Base-by-base conservation (phyloP, 306 rosid species). In the Inga leiocalycina region DNA sequence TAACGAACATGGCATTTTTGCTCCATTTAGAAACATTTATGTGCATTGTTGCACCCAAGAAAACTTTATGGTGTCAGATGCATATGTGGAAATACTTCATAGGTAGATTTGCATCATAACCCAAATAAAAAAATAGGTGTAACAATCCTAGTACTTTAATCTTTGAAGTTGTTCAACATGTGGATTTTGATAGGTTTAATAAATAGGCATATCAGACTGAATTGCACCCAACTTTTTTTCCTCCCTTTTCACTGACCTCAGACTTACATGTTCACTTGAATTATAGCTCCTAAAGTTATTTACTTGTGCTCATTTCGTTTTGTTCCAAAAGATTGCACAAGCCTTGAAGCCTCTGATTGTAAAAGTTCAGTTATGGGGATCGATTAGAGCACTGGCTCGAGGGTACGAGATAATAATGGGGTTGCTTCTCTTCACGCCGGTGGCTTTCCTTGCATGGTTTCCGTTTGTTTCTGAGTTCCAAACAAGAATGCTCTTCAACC, bases 361-460 rank as follows among this genome's bases (percentile, higher is more conserved):
- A 39, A 76, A 12, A 62, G 72, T 82, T 11, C 93, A 92, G 15
- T 61, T 93, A 3, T 93, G 99, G 99, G 93, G 86, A 5, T 96
- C 98, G 0, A 75, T 96, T 44, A 80, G 87, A 8, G 94, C 97
- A 1, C 91, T 93, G 68, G 99, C 97, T 43, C 91, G 99, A 5
- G 97, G 92, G 48, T 96, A 93, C 27, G 98, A 96, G 82, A 65
- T 93, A 22, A 69, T 93, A 70, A 93, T 96, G 92, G 99, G 98
- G 3, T 59, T 93, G 91, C 92, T 96, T 81, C 91, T 96, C 73
- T 93, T 92, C 88, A 90, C 93, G 4, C 99, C 99, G 20, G 93
- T 96, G 39, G 99, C 99, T 41, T 91, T 92, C 92, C 88, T 96
- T 90, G 98, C 99, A 17, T 96, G 99, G 99, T 96, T 96, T 70